Evolutionary conservation across 768 basidiomycete species (phyloP).

Genomic region (Lentinula lateritia): DNA sequence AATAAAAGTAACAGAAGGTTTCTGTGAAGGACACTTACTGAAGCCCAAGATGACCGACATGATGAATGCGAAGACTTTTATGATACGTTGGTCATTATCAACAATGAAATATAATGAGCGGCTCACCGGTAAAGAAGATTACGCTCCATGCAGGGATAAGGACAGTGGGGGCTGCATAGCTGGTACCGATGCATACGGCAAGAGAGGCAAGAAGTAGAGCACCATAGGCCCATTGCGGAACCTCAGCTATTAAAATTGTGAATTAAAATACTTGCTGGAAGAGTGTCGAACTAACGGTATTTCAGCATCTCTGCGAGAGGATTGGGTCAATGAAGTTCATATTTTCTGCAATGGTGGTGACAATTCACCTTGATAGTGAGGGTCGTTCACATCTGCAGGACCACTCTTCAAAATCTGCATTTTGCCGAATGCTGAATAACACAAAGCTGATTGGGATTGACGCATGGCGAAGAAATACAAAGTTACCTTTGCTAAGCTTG

Average conservation of each 20-base stretch:
- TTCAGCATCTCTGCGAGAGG: conserved; percentile 37
- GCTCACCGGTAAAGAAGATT: conserved; percentile 39
- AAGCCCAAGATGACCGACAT: conserved; percentile 36
- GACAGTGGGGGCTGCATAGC: conserved; percentile 31
- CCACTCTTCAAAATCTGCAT: conserved; percentile 31
- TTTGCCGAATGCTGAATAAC: conserved; percentile 32
- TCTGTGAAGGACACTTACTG: conserved; percentile 22
- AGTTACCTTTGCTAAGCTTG: conserved; percentile 36
- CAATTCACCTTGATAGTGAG: conserved; percentile 39
- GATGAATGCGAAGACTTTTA: conserved; percentile 23
- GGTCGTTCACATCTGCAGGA: conserved; percentile 39
- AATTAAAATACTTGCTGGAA: too few species aligned
- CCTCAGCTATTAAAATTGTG: conserved; percentile 25
- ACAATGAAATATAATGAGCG: background rate
- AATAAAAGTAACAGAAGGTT: background rate
- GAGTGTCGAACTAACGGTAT: conserved; percentile 24
- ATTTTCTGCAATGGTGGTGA: background rate
- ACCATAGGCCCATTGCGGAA: conserved; percentile 49
- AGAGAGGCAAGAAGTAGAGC: conserved; percentile 39
- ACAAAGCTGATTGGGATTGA: background rate
- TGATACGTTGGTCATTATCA: background rate
- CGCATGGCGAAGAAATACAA: background rate
- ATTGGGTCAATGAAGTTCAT: background rate
- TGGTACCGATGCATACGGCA: conserved; percentile 42
- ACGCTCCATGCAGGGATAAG: conserved; percentile 53